Evolutionary conservation across 768 basidiomycete species (phyloP).

Genomic region (Trametes villosa): DNA sequence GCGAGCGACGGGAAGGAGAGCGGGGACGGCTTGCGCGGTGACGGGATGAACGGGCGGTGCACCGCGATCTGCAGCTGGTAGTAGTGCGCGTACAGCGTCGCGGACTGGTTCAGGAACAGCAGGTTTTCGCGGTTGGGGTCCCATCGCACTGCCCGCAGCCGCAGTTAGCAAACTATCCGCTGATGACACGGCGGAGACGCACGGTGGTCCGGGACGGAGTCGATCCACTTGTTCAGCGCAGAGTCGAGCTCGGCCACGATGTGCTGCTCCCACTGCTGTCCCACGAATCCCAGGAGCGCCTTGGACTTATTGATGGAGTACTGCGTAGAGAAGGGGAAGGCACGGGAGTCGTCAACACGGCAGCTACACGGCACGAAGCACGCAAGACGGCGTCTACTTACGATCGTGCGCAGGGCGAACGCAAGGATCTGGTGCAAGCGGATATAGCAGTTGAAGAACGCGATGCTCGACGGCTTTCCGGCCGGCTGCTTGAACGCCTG

Average conservation of each 20-base stretch:
- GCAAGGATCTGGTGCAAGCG: conserved; percentile 65
- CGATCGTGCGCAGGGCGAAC: conserved; percentile 53
- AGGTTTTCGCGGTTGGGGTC: conserved; percentile 28
- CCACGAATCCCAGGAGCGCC: conserved; percentile 37
- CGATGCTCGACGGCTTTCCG: conserved; percentile 54
- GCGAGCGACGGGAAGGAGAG: conserved; percentile 67
- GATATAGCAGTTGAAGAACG: conserved; percentile 60
- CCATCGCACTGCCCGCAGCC: conserved; percentile 29
- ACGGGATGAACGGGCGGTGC: conserved; percentile 80
- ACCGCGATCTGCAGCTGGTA: conserved; percentile 64
- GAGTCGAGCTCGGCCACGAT: conserved; percentile 68
- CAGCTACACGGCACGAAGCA: no score
- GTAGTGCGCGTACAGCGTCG: conserved; percentile 45
- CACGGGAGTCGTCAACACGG: no score
- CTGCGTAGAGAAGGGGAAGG: conserved; percentile 29
- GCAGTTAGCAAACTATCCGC: not conserved
- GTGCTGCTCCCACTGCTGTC: conserved; percentile 48
- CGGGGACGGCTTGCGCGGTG: conserved; percentile 52
- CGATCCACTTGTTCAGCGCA: conserved; percentile 63
- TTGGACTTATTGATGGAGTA: conserved; percentile 53
- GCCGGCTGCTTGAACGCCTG: conserved; percentile 65
- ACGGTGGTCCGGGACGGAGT: conserved; percentile 61
- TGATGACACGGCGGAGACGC: not conserved
- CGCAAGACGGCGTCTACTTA: not conserved
- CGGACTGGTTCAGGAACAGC: conserved; percentile 39